Conservation (phyloP, 192 early-diverging fungal genomes). For the Backusella macrospora region DNA sequence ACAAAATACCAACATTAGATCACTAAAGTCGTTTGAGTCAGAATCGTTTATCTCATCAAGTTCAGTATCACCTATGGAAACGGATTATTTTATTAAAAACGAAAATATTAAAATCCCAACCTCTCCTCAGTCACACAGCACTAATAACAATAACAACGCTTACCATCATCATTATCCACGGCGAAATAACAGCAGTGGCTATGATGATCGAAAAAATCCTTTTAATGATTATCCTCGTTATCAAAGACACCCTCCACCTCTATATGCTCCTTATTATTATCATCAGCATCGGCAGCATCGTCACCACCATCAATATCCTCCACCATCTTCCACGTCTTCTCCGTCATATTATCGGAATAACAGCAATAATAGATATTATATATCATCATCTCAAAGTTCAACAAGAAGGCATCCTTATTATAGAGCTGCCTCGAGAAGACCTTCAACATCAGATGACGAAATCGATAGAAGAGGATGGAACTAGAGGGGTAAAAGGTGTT, state of each 20-base stretch:
- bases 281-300: not conserved
- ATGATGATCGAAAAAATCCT: not conserved
- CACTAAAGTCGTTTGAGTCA: not conserved
- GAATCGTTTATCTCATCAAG: not conserved
- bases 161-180: slow-evolving; percentile 12
- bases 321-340: not conserved
- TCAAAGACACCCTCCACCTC: not conserved
- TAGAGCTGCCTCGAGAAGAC: slow-evolving; percentile 1
- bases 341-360: not conserved
- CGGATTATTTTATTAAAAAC: not conserved
- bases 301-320: not conserved
- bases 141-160: not conserved
- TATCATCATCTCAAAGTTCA: not conserved
- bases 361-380: slow-evolving; percentile 3
- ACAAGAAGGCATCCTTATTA: not conserved
- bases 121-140: not conserved
- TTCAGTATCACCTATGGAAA: not conserved
- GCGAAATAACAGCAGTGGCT: not conserved
- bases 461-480: slow-evolving; percentile 20
- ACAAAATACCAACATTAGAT: not conserved
- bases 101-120: not conserved
- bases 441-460: not conserved
- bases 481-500: not conserved
- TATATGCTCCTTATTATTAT: not conserved
- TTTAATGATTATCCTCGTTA: not conserved